These are phyloP conservation scores for Talaromyces marneffei DNA, from an alignment of 2,329 filamentous ascomycete genomes.

Conservation along the genomic window DNA sequence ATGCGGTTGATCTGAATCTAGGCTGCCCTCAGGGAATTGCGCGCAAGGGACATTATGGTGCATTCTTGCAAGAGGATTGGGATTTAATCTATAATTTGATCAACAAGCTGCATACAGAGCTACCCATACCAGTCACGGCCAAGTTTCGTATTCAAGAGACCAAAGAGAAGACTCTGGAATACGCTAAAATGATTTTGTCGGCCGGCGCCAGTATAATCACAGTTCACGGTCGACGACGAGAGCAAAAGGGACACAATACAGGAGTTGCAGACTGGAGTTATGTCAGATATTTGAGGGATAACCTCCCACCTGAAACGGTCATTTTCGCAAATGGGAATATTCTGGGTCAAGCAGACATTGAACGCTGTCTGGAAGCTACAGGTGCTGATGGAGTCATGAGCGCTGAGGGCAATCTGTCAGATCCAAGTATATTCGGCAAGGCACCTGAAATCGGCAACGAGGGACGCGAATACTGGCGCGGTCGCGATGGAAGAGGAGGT, in stretches of 20 bases:
- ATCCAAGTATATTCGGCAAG: constrained; percentile 76
- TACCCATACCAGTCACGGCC: constrained; percentile 81
- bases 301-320: constrained; percentile 78
- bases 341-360: constrained; percentile 70
- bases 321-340: constrained; percentile 97
- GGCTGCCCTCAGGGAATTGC: constrained; percentile 97
- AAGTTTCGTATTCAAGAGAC: constrained; percentile 91
- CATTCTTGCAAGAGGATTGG: constrained; percentile 92
- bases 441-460: constrained; percentile 60
- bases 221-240: constrained; percentile 78
- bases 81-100: constrained; percentile 76
- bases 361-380: constrained; percentile 70
- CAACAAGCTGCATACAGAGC: constrained; percentile 68
- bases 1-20: constrained; percentile 91
- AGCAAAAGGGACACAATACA: constrained; percentile 95
- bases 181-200: constrained; percentile 77
- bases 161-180: constrained; percentile 76
- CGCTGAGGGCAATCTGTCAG: constrained; percentile 88
- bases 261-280: constrained; percentile 88
- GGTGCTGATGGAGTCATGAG: constrained; percentile 93
- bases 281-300: constrained; percentile 74
- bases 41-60: constrained; percentile 80
- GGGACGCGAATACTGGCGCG: constrained; percentile 80
- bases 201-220: constrained; percentile 91
- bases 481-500: constrained; percentile 69